Evolutionary conservation across 176 grass and related monocot species (phyloP), one percentile per base, ranked within the genome.

Genomic region (Triticum dicoccoides): DNA sequence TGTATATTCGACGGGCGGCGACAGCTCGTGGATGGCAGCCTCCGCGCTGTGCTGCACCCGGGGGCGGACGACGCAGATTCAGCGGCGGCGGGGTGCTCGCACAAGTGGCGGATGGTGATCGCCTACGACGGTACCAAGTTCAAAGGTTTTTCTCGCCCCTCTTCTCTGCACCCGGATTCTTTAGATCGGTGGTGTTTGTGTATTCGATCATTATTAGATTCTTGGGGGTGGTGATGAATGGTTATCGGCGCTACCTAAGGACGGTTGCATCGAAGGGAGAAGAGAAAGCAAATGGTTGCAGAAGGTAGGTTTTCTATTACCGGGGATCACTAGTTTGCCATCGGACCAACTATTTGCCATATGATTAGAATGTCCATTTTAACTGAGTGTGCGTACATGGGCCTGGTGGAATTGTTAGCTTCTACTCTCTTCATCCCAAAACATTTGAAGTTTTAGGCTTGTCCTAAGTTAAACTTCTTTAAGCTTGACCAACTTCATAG

Each of bases 81-180:
- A 75, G 17, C 17, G 61, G 42, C 61, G 61, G 37, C 67, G 66
- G 68, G 58, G 67, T 27, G 54, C 23, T 11, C 71, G 45, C 67
- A 94, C 77, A 98, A 86, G 79, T 98, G 96, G 96, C 83, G 93
- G 47, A 92, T 98, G 86, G 90, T 98, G 79, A 91, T 98, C 71
- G 72, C 96, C 44, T 95, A 98, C 65, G 96, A 98, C 64, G 96
- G 96, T 27, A 93, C 90, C 69, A 98, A 91, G 69, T 98, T 94
- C 65, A 88, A 95, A 95, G 96, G 93, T 98, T 80, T 17, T 52
- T 80, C 69, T 32, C 58, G 30, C 9, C 61, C 69, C 58, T 27
- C 51, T 39, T 75, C 10, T 64, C 9, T 76, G 75, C 21, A 23
- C 62, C 80, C 80, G 25, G 25, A 45, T 76, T 38, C 35, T 75